Evolutionary conservation across 257 asterid species (phyloP), one percentile per base, ranked within the genome.

Genomic region (Orobanche coerulescens): DNA sequence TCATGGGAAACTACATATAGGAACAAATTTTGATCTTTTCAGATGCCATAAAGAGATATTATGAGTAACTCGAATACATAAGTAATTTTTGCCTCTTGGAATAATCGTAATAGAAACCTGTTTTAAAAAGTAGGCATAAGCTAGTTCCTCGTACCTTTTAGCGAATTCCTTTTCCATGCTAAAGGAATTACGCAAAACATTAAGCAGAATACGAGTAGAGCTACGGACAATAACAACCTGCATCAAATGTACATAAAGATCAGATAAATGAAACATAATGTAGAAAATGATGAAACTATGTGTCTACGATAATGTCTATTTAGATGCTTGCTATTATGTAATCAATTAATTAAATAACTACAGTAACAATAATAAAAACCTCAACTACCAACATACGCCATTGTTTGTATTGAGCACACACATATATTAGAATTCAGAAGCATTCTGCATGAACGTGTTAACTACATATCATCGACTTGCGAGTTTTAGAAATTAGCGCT

Each of bases 201-300:
- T 75, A 78, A 61, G 94, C 56, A 92, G 60, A 51, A 92, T 73
- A 66, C 75, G 86, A 68, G 88, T 82, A 70, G 96, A 81, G 68
- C 85, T 72, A 56, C 76, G 83, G 60, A 83, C 75, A 70, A 88
- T 71, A 63, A 57, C 79, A 68, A 71, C 87, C 98, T 92, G 94
- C 74, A 76, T 56, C 68, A 67, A 61, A 18, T 47, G 62, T 55
- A 56, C 37, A 31, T 47, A 56, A n/a, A 64, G 25, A 50, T 79
- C 67, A 71, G 57, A 9, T 44, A 54, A 31, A 22, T 42, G 61
- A 64, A 62, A 61, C 25, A 9, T 44, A 55, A 52, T 13, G 56
- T 49, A 49, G 18, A 23, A 64, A 36, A 50, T 6, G 30, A 44
- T 10, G 22, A 25, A 39, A 26, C 14, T 67, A n/a, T n/a, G 50